Evolutionary conservation across 2,329 filamentous ascomycete species (phyloP).

Genomic region (Colletotrichum sp.): DNA sequence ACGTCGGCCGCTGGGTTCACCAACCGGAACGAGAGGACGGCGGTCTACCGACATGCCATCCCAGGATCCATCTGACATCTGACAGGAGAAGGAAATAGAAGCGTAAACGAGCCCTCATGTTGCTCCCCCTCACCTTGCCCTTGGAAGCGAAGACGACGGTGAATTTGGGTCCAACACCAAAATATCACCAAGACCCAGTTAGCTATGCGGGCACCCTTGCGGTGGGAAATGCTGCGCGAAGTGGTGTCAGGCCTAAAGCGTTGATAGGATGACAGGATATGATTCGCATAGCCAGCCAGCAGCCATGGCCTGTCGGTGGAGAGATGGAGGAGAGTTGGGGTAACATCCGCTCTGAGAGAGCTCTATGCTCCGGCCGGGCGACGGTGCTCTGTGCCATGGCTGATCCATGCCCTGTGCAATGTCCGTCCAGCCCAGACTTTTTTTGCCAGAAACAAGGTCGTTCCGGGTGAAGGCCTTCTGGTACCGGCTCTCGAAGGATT

Average conservation of each 20-base stretch:
- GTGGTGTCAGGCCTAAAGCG: not conserved
- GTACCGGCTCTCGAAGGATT: not conserved
- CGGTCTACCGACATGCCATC: not conserved
- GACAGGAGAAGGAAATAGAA: not conserved
- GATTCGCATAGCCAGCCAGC: not conserved
- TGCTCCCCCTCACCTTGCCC: not conserved
- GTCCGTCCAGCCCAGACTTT: not conserved
- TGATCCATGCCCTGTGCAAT: not conserved
- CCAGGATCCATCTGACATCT: constrained; percentile 3
- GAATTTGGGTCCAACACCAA: not conserved
- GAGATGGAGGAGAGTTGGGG: not conserved
- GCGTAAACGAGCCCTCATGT: not conserved
- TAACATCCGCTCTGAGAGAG: not conserved
- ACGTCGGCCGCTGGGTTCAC: not conserved
- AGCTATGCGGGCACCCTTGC: not conserved
- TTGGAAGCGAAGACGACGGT: not conserved
- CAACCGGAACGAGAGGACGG: not conserved
- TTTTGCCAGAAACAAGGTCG: not conserved
- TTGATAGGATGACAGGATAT: not conserved
- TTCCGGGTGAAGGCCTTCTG: not conserved
- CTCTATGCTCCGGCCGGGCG: not conserved
- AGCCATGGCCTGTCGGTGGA: not conserved
- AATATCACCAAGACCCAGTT: not conserved
- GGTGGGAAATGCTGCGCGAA: not conserved
- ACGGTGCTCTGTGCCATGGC: not conserved